Conservation (phyloP, 768 basidiomycete species). For the Saitozyma sp. region DNA sequence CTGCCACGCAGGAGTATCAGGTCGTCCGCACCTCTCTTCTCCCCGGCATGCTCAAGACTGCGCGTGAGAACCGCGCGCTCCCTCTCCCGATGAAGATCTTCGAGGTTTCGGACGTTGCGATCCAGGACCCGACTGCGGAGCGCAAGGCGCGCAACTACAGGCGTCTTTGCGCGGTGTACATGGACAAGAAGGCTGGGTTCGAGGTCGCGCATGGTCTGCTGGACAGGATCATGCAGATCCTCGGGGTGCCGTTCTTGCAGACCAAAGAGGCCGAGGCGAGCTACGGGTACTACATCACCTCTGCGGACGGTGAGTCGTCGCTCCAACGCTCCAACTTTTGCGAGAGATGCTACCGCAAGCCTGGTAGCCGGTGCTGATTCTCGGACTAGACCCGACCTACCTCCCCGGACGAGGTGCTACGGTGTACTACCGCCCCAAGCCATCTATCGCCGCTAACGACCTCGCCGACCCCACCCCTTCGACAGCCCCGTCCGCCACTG, state of each 20-base stretch:
- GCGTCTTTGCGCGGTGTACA: constrained; percentile 88
- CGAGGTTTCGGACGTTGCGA: constrained; percentile 87
- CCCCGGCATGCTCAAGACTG: constrained; percentile 92
- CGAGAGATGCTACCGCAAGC: not conserved
- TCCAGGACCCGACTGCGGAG: constrained; percentile 77
- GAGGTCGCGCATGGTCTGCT: constrained; percentile 93
- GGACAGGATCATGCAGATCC: constrained; percentile 92
- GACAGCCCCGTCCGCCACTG: constrained; percentile 4
- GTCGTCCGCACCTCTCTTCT: constrained; percentile 94
- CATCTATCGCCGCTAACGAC: constrained; percentile 22
- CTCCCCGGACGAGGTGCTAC: constrained; percentile 93
- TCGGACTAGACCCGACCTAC: constrained; percentile 74
- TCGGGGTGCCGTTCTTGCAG: constrained; percentile 77
- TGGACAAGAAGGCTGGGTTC: constrained; percentile 94
- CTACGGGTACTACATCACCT: constrained; percentile 89
- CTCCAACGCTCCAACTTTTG: constrained; percentile 11
- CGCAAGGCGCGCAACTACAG: constrained; percentile 68
- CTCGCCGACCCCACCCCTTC: constrained; percentile 30
- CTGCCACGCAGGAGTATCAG: constrained; percentile 96
- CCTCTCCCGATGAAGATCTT: constrained; percentile 89
- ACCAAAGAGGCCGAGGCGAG: constrained; percentile 55
- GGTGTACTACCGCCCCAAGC: constrained; percentile 73
- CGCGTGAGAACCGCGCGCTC: constrained; percentile 94
- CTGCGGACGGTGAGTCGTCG: constrained; percentile 67
- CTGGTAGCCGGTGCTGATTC: constrained; percentile 2